A percentile compares a stretch with the other conserved stretches of the same genome.
Conservation (phyloP, 116 monocot genomes). For the Posidonia oceanica region DNA sequence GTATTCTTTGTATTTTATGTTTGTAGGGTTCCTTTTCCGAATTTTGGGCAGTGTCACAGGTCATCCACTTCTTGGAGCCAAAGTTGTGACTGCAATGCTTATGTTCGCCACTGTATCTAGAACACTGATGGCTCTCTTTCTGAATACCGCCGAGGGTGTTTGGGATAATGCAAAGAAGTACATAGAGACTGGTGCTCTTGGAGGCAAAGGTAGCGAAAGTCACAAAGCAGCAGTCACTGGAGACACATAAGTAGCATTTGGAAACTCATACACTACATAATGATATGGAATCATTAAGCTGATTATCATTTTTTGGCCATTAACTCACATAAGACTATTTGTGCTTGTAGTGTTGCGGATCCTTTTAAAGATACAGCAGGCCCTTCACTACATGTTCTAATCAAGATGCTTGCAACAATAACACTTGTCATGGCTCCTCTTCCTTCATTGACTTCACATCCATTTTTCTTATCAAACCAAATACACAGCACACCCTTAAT, state of each 20-base stretch:
- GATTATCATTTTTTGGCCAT: no score
- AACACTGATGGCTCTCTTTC: conserved; percentile 95
- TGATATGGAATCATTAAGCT: no score
- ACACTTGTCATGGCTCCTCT: conserved; percentile 70
- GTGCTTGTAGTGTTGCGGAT: conserved; percentile 79
- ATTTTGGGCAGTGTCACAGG: conserved; percentile 73
- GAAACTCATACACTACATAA: not conserved
- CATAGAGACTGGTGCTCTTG: conserved; percentile 97
- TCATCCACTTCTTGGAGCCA: conserved; percentile 89
- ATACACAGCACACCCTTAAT: no score
- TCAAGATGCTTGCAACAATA: conserved; percentile 73
- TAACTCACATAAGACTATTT: not conserved
- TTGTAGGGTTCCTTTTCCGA: conserved; percentile 69
- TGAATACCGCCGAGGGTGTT: conserved; percentile 96
- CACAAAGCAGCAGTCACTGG: conserved; percentile 98
- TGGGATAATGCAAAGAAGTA: conserved; percentile 99
- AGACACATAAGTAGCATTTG: conserved; percentile 68
- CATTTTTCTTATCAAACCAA: no score
- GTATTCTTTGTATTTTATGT: not conserved
- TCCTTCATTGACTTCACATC: conserved; percentile 18
- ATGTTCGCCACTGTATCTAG: conserved; percentile 99
- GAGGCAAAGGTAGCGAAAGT: conserved; percentile 96
- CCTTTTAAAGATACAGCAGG: conserved; percentile 99
- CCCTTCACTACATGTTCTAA: conserved; percentile 67
- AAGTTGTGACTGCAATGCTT: conserved; percentile 97